These are phyloP conservation scores for Metarhizium brunneum DNA, from an alignment of 2,329 filamentous ascomycete species.

Conservation along the genomic window DNA sequence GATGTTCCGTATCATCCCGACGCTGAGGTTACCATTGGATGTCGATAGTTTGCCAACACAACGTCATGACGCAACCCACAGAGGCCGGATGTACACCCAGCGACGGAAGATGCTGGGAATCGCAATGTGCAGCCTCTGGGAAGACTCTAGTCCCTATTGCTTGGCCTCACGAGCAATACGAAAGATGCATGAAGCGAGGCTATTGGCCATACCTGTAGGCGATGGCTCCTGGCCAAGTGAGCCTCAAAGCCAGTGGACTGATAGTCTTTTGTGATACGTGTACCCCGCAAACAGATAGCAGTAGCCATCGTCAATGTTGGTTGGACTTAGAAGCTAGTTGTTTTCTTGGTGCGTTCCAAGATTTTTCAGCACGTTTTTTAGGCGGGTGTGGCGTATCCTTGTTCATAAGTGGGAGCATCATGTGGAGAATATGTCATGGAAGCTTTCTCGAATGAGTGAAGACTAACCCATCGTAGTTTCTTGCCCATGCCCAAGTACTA, in stretches of 20 bases:
- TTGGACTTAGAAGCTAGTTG: neutral
- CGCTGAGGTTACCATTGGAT: neutral
- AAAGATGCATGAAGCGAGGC: too few species aligned
- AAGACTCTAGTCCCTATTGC: neutral
- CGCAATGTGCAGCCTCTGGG: neutral
- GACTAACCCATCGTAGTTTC: too few species aligned
- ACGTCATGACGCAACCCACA: neutral
- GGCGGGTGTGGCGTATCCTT: constrained; percentile 1
- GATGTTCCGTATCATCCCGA: neutral
- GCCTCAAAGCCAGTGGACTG: neutral
- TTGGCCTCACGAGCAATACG: neutral
- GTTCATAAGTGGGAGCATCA: neutral
- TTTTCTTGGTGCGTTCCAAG: neutral
- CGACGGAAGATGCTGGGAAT: neutral
- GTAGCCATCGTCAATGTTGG: neutral
- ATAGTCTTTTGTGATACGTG: neutral
- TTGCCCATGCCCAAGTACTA: too few species aligned
- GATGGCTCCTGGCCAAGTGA: too few species aligned
- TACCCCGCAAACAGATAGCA: neutral
- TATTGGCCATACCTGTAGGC: neutral
- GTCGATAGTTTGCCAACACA: neutral
- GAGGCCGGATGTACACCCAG: neutral
- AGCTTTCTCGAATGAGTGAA: neutral
- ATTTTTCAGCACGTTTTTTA: neutral
- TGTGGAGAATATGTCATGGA: neutral